Evolutionary conservation across 164 flowering plant species (phyloP).

Genomic region (Sextonia rubra): DNA sequence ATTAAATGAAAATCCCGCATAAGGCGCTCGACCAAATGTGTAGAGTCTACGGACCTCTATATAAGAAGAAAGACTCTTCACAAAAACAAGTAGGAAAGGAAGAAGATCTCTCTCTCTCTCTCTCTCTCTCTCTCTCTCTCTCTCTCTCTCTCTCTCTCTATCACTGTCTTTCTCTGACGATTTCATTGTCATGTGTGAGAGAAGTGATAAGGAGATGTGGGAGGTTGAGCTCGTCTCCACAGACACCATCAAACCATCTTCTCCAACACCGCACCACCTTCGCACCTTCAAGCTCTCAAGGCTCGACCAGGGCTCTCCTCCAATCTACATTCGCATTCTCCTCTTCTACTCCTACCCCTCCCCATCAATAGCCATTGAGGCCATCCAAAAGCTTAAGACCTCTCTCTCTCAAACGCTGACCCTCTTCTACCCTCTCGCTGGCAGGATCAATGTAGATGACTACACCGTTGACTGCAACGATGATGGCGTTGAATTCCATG

Average conservation of each 20-base stretch:
- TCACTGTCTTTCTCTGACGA: no score
- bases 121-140: no score
- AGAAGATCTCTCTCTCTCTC: no score
- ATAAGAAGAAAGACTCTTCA: no score
- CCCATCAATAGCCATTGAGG: background rate
- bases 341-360: slow-evolving; percentile 4
- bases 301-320: slow-evolving; percentile 14
- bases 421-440: slow-evolving; percentile 13
- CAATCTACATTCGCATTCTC: slow-evolving; percentile 7
- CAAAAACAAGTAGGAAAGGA: no score
- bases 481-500: slow-evolving; percentile 3
- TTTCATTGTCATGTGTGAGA: no score
- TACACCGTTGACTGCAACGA: slow-evolving; percentile 5
- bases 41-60: no score
- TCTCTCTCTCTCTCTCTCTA: no score
- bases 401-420: slow-evolving; percentile 8
- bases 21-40: no score
- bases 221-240: slow-evolving; percentile 8
- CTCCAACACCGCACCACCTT: slow-evolving; percentile 20
- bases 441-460: slow-evolving; percentile 1
- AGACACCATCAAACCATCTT: slow-evolving; percentile 16
- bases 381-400: background rate
- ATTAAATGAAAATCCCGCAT: no score
- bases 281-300: slow-evolving; percentile 3
- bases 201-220: background rate